Evolutionary conservation across 192 early-diverging fungal genomes (phyloP).

Genomic region (Coemansia sp.): DNA sequence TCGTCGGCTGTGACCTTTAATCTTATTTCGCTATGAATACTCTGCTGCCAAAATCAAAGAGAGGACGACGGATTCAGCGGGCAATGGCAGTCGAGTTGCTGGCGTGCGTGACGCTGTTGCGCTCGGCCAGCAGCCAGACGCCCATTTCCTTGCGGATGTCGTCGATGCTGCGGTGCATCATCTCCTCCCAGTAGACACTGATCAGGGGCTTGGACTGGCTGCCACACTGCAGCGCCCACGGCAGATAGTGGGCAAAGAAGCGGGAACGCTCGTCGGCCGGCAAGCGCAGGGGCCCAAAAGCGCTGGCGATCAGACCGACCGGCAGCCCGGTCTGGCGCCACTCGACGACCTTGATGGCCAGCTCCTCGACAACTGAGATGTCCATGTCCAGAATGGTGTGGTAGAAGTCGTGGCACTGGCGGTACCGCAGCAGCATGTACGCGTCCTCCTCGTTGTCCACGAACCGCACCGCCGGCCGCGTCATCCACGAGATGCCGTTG

Average conservation of each 20-base stretch:
- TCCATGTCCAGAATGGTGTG: conserved; percentile 84
- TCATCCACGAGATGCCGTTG: conserved; percentile 80
- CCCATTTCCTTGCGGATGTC: conserved; percentile 75
- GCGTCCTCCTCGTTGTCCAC: conserved; percentile 89
- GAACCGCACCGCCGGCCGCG: conserved; percentile 78
- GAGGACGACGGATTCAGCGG: background rate
- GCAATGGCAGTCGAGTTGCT: conserved; percentile 23
- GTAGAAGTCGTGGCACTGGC: conserved; percentile 94
- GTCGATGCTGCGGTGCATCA: conserved; percentile 65
- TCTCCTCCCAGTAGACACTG: conserved; percentile 89
- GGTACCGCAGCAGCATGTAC: conserved; percentile 90
- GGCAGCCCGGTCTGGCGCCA: conserved; percentile 89
- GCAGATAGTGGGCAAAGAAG: conserved; percentile 73
- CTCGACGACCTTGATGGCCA: conserved; percentile 96
- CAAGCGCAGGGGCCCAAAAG: conserved; percentile 79
- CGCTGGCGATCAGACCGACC: conserved; percentile 77
- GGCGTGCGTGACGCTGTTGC: conserved; percentile 34
- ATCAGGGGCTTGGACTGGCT: conserved; percentile 72
- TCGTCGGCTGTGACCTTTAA: no score
- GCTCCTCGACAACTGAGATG: conserved; percentile 83
- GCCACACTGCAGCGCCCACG: conserved; percentile 92
- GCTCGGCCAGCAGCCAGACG: conserved; percentile 56
- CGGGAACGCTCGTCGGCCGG: conserved; percentile 57
- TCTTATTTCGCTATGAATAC: no score
- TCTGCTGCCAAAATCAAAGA: no score